Evolutionary conservation across 2,329 filamentous ascomycete genomes (phyloP).

Genomic region (Clonostachys solani): DNA sequence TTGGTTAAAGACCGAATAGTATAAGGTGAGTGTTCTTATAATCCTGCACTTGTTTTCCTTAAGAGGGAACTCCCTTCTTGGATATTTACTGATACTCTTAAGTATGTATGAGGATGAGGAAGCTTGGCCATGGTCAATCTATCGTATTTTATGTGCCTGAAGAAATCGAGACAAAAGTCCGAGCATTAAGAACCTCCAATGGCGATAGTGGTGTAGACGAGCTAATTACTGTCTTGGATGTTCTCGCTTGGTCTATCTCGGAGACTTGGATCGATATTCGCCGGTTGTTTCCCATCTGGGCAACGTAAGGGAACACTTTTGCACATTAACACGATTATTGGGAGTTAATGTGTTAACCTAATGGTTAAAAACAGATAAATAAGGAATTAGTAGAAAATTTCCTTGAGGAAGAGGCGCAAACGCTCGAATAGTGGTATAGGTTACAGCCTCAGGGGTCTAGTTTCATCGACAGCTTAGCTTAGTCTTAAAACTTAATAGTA

Average conservation of each 20-base stretch:
- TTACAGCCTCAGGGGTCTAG: too few relatives aligned
- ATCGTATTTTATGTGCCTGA: conserved; percentile 55
- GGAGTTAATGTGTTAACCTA: background rate
- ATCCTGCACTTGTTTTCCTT: conserved; percentile 17
- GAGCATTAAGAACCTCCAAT: conserved; percentile 5
- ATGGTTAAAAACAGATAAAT: background rate
- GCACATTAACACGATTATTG: background rate
- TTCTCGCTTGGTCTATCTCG: conserved; percentile 52
- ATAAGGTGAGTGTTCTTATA: conserved; percentile 36
- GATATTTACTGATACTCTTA: background rate
- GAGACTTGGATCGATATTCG: conserved; percentile 49
- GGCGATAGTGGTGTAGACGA: conserved; percentile 3
- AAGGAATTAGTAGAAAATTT: background rate
- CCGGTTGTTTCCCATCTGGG: conserved; percentile 54
- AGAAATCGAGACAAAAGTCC: conserved; percentile 55
- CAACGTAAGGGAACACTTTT: conserved; percentile 42
- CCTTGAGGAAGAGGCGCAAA: conserved; percentile 24
- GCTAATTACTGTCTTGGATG: conserved; percentile 33
- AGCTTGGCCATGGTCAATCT: conserved; percentile 62
- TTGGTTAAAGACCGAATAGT: conserved; percentile 59
- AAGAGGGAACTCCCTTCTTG: background rate
- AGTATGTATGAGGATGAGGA: conserved; percentile 70
- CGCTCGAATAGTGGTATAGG: conserved; percentile 44
- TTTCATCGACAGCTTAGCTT: too few relatives aligned
- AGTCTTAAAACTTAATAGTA: too few relatives aligned